phyloP scores from a whole-genome alignment of 2,329 filamentous ascomycete species.

The Phoma sp. region DNA sequence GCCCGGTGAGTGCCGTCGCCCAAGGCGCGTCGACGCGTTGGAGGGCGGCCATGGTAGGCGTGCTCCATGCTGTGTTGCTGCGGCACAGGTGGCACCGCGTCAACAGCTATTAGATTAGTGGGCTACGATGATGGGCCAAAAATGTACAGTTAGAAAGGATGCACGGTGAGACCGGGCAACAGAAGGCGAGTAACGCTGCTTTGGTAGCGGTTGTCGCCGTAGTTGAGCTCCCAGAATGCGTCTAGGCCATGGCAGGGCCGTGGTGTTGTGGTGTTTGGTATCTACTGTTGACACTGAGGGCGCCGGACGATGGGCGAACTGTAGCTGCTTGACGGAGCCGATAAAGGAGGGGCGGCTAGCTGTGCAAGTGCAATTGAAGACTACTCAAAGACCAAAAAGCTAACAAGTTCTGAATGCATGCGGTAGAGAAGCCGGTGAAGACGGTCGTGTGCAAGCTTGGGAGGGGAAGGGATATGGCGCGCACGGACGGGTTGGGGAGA shows the following conservation, averaged over 20 bases:
- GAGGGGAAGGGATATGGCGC: slow-evolving; percentile 16
- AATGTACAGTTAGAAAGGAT: slow-evolving; percentile 36
- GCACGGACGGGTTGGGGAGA: slow-evolving; percentile 32
- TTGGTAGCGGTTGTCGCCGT: slow-evolving; percentile 22
- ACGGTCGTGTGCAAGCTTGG: slow-evolving; percentile 15
- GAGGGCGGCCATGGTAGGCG: slow-evolving; percentile 38
- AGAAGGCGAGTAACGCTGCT: slow-evolving; percentile 26
- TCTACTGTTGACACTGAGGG: slow-evolving; percentile 32
- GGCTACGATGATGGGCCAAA: slow-evolving; percentile 23
- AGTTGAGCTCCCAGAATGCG: slow-evolving; percentile 15
- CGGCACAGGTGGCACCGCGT: slow-evolving; percentile 15
- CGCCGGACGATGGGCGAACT: slow-evolving; percentile 21
- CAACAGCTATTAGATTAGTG: slow-evolving; percentile 19
- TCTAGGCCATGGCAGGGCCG: slow-evolving; percentile 27
- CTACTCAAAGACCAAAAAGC: slow-evolving; percentile 40
- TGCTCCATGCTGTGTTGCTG: slow-evolving; percentile 39
- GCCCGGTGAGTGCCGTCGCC: slow-evolving; percentile 44
- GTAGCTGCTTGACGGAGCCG: slow-evolving; percentile 29
- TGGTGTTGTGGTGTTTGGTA: slow-evolving; percentile 28
- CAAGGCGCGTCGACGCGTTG: slow-evolving; percentile 42
- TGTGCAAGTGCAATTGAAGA: slow-evolving; percentile 34
- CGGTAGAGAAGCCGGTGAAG: slow-evolving; percentile 21
- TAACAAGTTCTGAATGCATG: slow-evolving; percentile 43
- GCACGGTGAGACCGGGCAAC: slow-evolving; percentile 23
- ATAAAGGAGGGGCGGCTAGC: slow-evolving; percentile 41